phyloP scores from a whole-genome alignment of 2,329 filamentous ascomycete genomes.

The Westerdykella aurantiaca region DNA sequence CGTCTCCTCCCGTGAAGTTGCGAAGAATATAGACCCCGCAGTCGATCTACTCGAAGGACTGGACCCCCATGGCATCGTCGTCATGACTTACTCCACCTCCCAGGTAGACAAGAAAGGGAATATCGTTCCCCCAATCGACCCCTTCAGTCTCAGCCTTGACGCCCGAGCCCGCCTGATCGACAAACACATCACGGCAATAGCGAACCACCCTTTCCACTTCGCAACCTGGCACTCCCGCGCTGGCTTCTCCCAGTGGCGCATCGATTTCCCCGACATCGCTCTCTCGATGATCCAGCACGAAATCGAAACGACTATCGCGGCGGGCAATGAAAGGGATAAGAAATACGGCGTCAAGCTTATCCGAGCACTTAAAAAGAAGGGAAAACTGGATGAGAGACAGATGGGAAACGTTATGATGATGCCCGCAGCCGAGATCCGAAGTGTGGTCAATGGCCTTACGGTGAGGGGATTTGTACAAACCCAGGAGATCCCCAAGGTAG shows the following conservation, averaged over 20 bases:
- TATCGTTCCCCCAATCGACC: conserved; percentile 21
- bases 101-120: conserved; percentile 12
- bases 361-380: conserved; percentile 76
- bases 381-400: conserved; percentile 91
- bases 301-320: conserved; percentile 73
- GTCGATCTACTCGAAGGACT: conserved; percentile 38
- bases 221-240: conserved; percentile 59
- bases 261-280: conserved; percentile 73
- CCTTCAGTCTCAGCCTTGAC: conserved; percentile 17
- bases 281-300: conserved; percentile 67
- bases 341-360: conserved; percentile 73
- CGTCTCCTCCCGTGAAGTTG: conserved; percentile 39
- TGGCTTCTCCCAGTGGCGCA: conserved; percentile 69
- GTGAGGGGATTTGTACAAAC: conserved; percentile 81
- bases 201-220: conserved; percentile 61
- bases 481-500: conserved; percentile 89
- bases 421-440: conserved; percentile 77
- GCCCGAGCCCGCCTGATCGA: conserved; percentile 46
- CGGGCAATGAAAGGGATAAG: conserved; percentile 56
- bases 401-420: conserved; percentile 75
- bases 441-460: conserved; percentile 79
- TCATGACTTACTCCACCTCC: not conserved
- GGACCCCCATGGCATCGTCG: conserved; percentile 24
- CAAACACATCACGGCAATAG: conserved; percentile 66
- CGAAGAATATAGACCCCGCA: conserved; percentile 36